Evolutionary conservation across 2,329 filamentous ascomycete genomes (phyloP), one percentile per base, ranked within the genome.

Genomic region (Apiospora koreana): DNA sequence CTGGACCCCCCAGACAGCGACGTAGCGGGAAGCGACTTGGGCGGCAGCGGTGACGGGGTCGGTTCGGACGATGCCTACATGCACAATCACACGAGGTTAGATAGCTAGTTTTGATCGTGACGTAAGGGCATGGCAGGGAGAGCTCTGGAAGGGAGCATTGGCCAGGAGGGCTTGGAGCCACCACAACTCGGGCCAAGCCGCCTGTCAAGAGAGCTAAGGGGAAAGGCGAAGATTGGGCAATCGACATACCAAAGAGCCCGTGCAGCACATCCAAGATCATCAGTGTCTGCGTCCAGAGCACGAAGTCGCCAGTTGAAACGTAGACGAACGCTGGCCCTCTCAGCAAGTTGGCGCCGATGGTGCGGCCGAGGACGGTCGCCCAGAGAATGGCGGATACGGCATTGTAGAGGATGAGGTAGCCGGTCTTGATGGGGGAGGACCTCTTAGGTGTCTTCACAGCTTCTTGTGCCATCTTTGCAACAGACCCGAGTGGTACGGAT

Each of bases 391-490:
- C 89, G 68, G 92, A 97, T 74, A 91, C 78, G 76, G 90, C 86
- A 83, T 98, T 98, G 88, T 98, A 99, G 76, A 91, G 84, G 78
- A 95, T 87, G 69, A 98, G 89, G 84, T 98, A 97, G 78, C 83
- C 84, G 69, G 84, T 87, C 80, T 89, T 91, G 72, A 85, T 76
- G 72, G 83, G 82, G 68, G 83, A 84, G 43, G 83, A 73, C 65
- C 78, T 75, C 72, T 73, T 76, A n/a, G 71, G 72, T 58, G 77
- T 72, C 48, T 75, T 75, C 10, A 68, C 23, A 50, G 48, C 68
- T 14, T 71, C 70, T 62, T 35, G 31, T 12, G 54, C 54, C 54
- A 62, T 62, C 12, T 38, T 62, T 54, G 50, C 31, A n/a, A 23
- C 54, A 62, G 54, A 21, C 18, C 28, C 16, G 50, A 58, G 28